These are phyloP conservation scores for Chlorella ohadii DNA, from an alignment of 139 green algal genomes.

Conservation along the genomic window DNA sequence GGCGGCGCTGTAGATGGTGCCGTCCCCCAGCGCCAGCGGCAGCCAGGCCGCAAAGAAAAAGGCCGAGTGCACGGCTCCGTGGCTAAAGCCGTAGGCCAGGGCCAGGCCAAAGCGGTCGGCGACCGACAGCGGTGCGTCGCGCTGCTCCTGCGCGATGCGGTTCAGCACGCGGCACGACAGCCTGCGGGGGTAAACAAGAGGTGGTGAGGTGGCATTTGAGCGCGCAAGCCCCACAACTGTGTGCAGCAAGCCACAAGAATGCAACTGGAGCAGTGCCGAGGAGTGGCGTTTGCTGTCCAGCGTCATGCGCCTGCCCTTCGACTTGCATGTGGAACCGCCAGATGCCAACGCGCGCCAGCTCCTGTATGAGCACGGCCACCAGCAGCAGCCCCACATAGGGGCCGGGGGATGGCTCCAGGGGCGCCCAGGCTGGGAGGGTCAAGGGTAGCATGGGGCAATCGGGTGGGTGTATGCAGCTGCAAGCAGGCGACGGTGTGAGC, in stretches of 20 bases:
- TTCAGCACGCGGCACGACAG: conserved; percentile 26
- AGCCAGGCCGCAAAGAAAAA: conserved; percentile 54
- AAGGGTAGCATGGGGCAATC: not conserved
- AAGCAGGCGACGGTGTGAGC: not conserved
- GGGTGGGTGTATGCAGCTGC: not conserved
- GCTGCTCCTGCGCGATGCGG: conserved; percentile 26
- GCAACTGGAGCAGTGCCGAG: too few relatives aligned
- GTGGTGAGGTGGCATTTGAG: too few relatives aligned
- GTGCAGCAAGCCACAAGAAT: too few relatives aligned
- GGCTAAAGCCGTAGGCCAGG: conserved; percentile 53
- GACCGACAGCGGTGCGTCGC: conserved; percentile 13
- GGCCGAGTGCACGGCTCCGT: conserved; percentile 48
- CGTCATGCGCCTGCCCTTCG: not conserved
- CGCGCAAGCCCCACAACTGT: too few relatives aligned
- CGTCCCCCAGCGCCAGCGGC: conserved; percentile 40
- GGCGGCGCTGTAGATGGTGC: conserved; percentile 43
- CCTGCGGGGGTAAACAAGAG: conserved; percentile 15
- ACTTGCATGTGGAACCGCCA: conserved; percentile 45
- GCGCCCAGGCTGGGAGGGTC: conserved; percentile 42
- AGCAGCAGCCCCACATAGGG: conserved; percentile 36
- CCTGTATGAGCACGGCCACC: conserved; percentile 54
- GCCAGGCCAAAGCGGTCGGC: conserved; percentile 48
- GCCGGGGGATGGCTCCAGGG: conserved; percentile 23
- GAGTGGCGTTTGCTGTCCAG: too few relatives aligned
- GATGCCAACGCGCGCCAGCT: conserved; percentile 36